phyloP scores from a whole-genome alignment of 441 rosid species.

The Mallotus repandus region DNA sequence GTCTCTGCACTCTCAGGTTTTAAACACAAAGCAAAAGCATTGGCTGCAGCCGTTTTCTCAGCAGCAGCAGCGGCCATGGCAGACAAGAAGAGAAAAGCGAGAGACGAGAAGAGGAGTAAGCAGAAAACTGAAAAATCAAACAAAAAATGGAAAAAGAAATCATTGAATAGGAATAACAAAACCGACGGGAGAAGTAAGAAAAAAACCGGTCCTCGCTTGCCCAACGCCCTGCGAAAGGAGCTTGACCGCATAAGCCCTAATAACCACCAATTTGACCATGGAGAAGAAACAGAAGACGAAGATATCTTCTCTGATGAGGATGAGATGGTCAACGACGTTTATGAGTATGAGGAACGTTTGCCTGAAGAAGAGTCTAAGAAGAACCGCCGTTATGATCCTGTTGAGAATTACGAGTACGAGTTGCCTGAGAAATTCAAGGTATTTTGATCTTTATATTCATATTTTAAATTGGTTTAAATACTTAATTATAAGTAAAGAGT shows the following conservation, averaged over 20 bases:
- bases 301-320: conserved; percentile 45
- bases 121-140: conserved; percentile 24
- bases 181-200: not conserved
- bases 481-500: not conserved
- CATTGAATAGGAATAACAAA: not conserved
- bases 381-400: conserved; percentile 77
- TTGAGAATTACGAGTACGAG: conserved; percentile 68
- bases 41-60: too few species aligned
- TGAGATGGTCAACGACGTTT: conserved; percentile 36
- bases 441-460: not conserved
- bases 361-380: conserved; percentile 76
- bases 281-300: conserved; percentile 14
- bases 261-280: conserved; percentile 6
- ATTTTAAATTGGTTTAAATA: not conserved
- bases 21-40: too few species aligned
- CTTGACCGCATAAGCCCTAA: conserved; percentile 39
- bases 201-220: conserved; percentile 62
- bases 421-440: conserved; percentile 75
- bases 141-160: conserved; percentile 25
- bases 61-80: conserved; percentile 20
- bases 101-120: conserved; percentile 19
- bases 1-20: too few species aligned
- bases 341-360: conserved; percentile 80
- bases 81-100: conserved; percentile 42
- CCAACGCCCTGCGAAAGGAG: conserved; percentile 45